phyloP scores from a whole-genome alignment of 2,329 filamentous ascomycete species.

The Penicillium frequentans region DNA sequence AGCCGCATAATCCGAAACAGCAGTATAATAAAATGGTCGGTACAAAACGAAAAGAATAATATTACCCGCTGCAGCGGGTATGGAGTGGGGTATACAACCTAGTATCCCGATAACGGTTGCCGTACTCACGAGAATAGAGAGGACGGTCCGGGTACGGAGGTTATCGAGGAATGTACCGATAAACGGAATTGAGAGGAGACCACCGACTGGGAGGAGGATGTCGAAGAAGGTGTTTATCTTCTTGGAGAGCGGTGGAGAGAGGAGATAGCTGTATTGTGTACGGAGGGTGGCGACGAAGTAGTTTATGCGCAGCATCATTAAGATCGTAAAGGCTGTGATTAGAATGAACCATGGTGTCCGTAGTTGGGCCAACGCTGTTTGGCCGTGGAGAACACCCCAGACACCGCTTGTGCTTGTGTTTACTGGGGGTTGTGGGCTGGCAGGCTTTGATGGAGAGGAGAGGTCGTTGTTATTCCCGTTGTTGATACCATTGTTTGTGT shows the following conservation, averaged over 20 bases:
- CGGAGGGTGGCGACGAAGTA: conserved; percentile 88
- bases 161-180: conserved; percentile 79
- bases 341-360: conserved; percentile 81
- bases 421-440: conserved; percentile 1
- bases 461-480: neutral
- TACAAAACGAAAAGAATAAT: conserved; percentile 79
- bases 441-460: neutral
- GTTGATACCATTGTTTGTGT: neutral
- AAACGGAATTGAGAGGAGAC: conserved; percentile 81
- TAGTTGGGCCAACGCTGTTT: conserved; percentile 71
- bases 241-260: conserved; percentile 62
- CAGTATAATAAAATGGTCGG: conserved; percentile 84
- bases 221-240: conserved; percentile 84
- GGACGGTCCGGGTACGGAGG: conserved; percentile 69
- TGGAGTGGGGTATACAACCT: conserved; percentile 68
- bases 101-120: conserved; percentile 76
- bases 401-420: conserved; percentile 56
- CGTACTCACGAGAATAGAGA: conserved; percentile 66
- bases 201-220: conserved; percentile 77
- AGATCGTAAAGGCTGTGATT: conserved; percentile 77
- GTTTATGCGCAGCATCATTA: conserved; percentile 82
- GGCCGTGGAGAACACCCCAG: conserved; percentile 81
- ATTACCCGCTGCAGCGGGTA: conserved; percentile 71
- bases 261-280: conserved; percentile 75
- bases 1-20: conserved; percentile 82